Evolutionary conservation across 768 basidiomycete species (phyloP).

Genomic region (Naematelia aurantialba): DNA sequence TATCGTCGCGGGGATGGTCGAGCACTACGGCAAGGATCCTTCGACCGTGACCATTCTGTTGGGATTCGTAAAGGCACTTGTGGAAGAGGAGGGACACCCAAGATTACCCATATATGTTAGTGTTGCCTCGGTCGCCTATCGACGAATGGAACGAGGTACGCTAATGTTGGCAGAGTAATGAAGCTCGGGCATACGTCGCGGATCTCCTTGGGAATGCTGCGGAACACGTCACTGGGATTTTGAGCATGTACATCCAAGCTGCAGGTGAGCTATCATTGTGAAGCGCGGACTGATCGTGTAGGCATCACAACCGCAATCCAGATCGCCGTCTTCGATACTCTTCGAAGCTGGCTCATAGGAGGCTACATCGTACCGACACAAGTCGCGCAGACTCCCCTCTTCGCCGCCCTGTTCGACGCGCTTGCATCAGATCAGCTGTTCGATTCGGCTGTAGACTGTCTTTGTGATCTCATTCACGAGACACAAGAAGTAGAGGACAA

Average conservation of each 20-base stretch:
- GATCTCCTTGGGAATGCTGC: conserved; percentile 49
- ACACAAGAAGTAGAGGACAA: conserved; percentile 96
- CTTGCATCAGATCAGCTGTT: conserved; percentile 81
- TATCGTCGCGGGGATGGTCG: conserved; percentile 74
- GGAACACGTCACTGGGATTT: conserved; percentile 66
- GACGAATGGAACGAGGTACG: neutral
- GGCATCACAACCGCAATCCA: conserved; percentile 79
- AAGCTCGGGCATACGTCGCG: conserved; percentile 9
- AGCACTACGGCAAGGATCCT: conserved; percentile 78
- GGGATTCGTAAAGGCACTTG: conserved; percentile 83
- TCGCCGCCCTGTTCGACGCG: conserved; percentile 77
- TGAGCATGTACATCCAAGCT: conserved; percentile 85
- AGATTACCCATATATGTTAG: conserved; percentile 84
- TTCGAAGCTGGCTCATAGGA: conserved; percentile 80
- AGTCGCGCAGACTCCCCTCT: conserved; percentile 72
- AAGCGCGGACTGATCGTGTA: conserved; percentile 44
- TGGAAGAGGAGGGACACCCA: conserved; percentile 81
- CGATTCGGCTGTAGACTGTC: conserved; percentile 82
- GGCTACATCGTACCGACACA: conserved; percentile 70
- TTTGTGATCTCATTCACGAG: conserved; percentile 94
- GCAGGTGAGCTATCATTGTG: conserved; percentile 58
- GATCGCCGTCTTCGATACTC: conserved; percentile 72
- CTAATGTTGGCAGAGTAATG: neutral
- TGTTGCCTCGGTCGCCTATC: conserved; percentile 16
- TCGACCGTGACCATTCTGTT: conserved; percentile 75